Percentiles rank a stretch among this genome's conserved stretches.
phyloP scores from a whole-genome alignment of 495 filamentous ascomycete genomes.

The Trichoderma asperelloides region DNA sequence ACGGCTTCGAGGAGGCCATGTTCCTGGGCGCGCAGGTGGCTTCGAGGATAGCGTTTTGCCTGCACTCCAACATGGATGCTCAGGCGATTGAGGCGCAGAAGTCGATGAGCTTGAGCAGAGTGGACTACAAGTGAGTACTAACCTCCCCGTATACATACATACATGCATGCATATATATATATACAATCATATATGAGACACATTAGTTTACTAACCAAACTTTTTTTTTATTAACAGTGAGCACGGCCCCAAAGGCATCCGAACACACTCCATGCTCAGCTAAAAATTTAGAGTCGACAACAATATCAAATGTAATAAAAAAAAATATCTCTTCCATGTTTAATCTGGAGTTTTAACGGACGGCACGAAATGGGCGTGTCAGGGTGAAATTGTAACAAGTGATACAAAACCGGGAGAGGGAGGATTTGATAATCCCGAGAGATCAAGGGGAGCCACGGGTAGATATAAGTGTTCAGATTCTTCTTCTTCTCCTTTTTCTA shows the following conservation, averaged over 20 bases:
- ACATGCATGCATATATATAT: background rate
- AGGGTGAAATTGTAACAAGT: background rate
- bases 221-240: constrained; percentile 22
- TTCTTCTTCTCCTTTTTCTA: no score
- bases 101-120: constrained; percentile 34
- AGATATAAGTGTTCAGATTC: no score
- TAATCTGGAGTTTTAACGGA: background rate
- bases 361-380: background rate
- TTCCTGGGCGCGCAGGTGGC: constrained; percentile 77
- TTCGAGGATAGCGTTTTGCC: constrained; percentile 60
- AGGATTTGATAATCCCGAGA: background rate
- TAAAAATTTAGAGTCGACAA: no score
- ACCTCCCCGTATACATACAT: background rate
- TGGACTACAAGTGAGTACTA: constrained; percentile 40
- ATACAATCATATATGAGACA: no score
- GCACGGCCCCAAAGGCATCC: constrained; percentile 33
- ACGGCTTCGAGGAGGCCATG: constrained; percentile 64
- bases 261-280: constrained; percentile 33
- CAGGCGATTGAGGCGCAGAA: constrained; percentile 30
- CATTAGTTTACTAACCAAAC: background rate
- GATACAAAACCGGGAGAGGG: background rate
- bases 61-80: constrained; percentile 35
- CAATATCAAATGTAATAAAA: no score
- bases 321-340: background rate
- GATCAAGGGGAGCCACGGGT: background rate